Percentiles rank a stretch among this genome's conserved stretches.
These are phyloP conservation scores for Selaginella tamariscina DNA, from an alignment of 75 land plant genomes.

Conservation along the genomic window DNA sequence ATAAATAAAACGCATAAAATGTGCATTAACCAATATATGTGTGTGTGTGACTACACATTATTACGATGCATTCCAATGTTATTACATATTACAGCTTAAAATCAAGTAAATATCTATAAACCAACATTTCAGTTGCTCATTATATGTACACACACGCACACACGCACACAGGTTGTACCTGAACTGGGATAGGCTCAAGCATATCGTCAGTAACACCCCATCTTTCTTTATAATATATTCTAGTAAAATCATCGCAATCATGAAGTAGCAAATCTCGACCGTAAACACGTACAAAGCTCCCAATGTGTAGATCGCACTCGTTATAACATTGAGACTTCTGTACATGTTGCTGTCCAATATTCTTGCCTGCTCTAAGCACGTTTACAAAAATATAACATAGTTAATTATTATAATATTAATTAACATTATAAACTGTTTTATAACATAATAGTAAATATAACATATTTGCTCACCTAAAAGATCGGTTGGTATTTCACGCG, in stretches of 20 bases:
- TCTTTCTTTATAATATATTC: conserved; percentile 26
- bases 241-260: conserved; percentile 30
- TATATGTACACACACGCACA: neutral
- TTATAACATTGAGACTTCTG: conserved; percentile 24
- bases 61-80: too few relatives aligned
- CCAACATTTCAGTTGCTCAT: too few relatives aligned
- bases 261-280: conserved; percentile 30
- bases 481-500: conserved; percentile 25
- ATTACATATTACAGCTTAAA: neutral
- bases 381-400: too few relatives aligned
- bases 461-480: conserved; percentile 27
- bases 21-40: neutral
- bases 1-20: neutral
- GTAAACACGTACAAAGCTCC: conserved; percentile 25
- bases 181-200: conserved; percentile 25
- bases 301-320: conserved; percentile 26
- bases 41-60: too few relatives aligned
- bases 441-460: too few relatives aligned
- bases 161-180: conserved; percentile 11
- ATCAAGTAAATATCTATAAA: too few relatives aligned
- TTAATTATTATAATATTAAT: too few relatives aligned
- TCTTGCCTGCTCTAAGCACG: conserved; percentile 18
- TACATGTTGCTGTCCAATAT: conserved; percentile 14
- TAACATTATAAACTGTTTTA: too few relatives aligned
- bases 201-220: conserved; percentile 25